Evolutionary conservation across 1,284 basidiomycete species (phyloP).

Genomic region (Papiliotrema flavescens): DNA sequence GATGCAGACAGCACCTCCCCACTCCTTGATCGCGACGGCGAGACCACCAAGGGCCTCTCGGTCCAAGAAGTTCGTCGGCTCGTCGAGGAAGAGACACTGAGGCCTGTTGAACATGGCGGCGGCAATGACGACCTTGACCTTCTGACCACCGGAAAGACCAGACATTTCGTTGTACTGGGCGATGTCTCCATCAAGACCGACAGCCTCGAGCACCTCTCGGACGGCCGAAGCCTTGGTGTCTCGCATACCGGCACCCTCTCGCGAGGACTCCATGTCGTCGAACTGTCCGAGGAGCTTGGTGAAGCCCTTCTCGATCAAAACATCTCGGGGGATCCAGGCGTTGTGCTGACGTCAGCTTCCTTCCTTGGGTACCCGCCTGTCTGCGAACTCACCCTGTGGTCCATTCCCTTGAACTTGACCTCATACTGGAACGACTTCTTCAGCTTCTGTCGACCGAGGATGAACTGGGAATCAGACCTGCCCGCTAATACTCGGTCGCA

Average conservation of each 20-base stretch:
- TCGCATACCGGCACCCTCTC: slow-evolving; percentile 85
- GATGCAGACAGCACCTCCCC: slow-evolving; percentile 94
- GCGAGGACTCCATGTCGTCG: slow-evolving; percentile 91
- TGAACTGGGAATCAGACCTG: no score
- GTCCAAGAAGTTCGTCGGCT: slow-evolving; percentile 97
- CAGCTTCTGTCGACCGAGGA: slow-evolving; percentile 96
- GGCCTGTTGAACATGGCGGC: slow-evolving; percentile 86
- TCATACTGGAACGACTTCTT: slow-evolving; percentile 96
- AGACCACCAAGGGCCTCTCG: slow-evolving; percentile 59
- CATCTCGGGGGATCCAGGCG: slow-evolving; percentile 89
- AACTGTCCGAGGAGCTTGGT: slow-evolving; percentile 89
- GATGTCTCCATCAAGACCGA: slow-evolving; percentile 94
- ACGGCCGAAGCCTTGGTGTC: slow-evolving; percentile 77
- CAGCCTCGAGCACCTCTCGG: slow-evolving; percentile 85
- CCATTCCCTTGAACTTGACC: slow-evolving; percentile 92
- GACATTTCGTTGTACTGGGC: slow-evolving; percentile 95
- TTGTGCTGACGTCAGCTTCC: slow-evolving; percentile 54
- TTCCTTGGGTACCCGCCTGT: not conserved
- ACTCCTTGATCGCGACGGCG: slow-evolving; percentile 92
- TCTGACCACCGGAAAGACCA: slow-evolving; percentile 88
- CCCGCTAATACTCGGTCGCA: not conserved
- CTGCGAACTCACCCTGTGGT: slow-evolving; percentile 61
- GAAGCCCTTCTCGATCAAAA: slow-evolving; percentile 84
- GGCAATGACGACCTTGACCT: slow-evolving; percentile 95
- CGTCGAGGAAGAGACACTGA: slow-evolving; percentile 59